Conservation (phyloP, 331 rosid species). For the Malus hybrid region DNA sequence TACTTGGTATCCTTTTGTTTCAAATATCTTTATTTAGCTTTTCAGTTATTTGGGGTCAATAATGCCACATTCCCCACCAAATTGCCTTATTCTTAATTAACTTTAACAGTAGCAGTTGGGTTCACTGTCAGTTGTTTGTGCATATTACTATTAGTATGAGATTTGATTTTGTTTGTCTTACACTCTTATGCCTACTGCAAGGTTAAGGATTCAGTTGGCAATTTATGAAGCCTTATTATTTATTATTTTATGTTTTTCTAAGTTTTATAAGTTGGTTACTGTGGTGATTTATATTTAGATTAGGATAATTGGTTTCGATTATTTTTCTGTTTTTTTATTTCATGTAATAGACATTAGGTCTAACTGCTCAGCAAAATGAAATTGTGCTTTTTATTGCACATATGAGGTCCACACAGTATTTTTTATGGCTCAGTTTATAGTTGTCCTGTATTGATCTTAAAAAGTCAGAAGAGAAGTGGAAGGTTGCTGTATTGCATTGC, state of each 20-base stretch:
- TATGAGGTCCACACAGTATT: neutral
- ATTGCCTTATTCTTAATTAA: too few relatives aligned
- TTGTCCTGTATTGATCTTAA: neutral
- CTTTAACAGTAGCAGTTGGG: neutral
- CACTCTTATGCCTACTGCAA: neutral
- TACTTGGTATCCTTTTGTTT: slow-evolving; percentile 63
- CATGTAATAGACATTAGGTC: neutral
- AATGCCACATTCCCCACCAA: neutral
- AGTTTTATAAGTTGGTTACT: neutral
- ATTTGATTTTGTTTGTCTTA: neutral
- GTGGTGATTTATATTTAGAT: neutral
- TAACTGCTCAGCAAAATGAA: neutral
- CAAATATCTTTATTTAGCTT: neutral
- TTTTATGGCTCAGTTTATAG: neutral
- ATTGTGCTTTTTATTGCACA: neutral
- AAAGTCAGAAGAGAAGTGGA: neutral
- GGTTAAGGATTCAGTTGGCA: neutral
- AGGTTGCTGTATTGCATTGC: neutral
- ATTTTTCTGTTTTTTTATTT: neutral
- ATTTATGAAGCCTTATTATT: neutral
- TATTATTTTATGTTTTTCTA: neutral
- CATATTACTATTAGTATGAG: neutral
- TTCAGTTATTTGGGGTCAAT: neutral
- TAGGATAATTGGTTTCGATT: neutral
- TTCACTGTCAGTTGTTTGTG: neutral